Percentiles rank a stretch among this genome's conserved stretches.
phyloP scores from a whole-genome alignment of 148 eudicot genomes.

The Polygonum aviculare region DNA sequence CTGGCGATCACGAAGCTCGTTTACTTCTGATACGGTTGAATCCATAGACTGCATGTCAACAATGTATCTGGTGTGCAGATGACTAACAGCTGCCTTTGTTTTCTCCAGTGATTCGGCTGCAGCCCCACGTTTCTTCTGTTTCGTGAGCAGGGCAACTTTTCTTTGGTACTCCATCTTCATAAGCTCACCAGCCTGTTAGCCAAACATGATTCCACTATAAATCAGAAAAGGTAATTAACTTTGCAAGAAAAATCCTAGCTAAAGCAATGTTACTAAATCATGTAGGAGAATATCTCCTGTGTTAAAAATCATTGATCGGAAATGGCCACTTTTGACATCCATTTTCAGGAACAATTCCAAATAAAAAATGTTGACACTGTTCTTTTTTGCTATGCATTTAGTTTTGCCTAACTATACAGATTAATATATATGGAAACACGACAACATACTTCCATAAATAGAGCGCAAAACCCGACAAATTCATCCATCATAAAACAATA shows the following conservation, averaged over 20 bases:
- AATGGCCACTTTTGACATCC: neutral
- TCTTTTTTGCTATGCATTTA: neutral
- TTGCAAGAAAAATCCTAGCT: neutral
- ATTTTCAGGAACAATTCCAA: neutral
- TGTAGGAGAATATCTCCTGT: too few relatives aligned
- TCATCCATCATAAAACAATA: neutral
- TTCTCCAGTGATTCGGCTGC: constrained; percentile 75
- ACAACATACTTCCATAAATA: neutral
- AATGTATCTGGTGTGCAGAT: constrained; percentile 91
- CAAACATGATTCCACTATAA: neutral
- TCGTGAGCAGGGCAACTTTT: constrained; percentile 67
- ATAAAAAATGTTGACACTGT: neutral
- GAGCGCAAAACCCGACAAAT: neutral
- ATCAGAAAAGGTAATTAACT: neutral
- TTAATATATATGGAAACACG: neutral
- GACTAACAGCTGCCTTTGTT: constrained; percentile 97
- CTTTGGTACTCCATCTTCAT: constrained; percentile 92
- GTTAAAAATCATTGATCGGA: neutral
- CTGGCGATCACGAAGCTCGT: constrained; percentile 84
- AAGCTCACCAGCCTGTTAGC: constrained; percentile 70
- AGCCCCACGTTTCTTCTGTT: constrained; percentile 76
- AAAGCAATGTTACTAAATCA: neutral
- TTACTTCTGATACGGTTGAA: constrained; percentile 88
- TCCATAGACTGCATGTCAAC: constrained; percentile 99
- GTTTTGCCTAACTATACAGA: neutral